Evolutionary conservation across 805 yeast species (phyloP).

Genomic region (Candida golubevii): DNA sequence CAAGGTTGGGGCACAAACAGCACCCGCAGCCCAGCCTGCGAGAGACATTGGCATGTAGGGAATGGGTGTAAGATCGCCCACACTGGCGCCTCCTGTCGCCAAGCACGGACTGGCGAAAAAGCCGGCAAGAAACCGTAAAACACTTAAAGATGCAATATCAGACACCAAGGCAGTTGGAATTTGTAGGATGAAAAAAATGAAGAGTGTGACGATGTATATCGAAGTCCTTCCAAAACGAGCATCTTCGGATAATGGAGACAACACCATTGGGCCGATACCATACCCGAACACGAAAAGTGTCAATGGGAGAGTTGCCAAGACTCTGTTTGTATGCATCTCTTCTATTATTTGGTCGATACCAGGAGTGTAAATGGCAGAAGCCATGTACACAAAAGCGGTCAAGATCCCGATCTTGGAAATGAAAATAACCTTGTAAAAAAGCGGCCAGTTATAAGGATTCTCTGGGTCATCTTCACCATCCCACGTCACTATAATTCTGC

Average conservation of each 20-base stretch:
- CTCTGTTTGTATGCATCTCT: conserved; percentile 42
- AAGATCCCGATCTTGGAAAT: conserved; percentile 40
- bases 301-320: conserved; percentile 48
- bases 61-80: conserved; percentile 45
- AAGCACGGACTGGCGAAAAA: conserved; percentile 53
- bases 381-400: conserved; percentile 51
- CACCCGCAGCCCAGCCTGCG: conserved; percentile 50
- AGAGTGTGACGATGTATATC: conserved; percentile 44
- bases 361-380: conserved; percentile 54
- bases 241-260: conserved; percentile 57
- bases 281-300: conserved; percentile 56
- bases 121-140: conserved; percentile 51
- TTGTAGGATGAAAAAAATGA: conserved; percentile 48
- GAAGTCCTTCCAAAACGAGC: conserved; percentile 50
- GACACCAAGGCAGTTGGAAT: conserved; percentile 51
- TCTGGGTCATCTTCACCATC: conserved; percentile 49
- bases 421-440: conserved; percentile 34
- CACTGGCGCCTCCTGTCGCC: conserved; percentile 56
- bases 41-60: conserved; percentile 45
- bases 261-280: conserved; percentile 56
- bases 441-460: conserved; percentile 56
- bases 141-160: conserved; percentile 48
- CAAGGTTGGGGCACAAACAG: conserved; percentile 50
- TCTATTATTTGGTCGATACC: conserved; percentile 41
- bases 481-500: conserved; percentile 23